phyloP scores from a whole-genome alignment of 2,329 filamentous ascomycete genomes.

The Aspergillus niger region DNA sequence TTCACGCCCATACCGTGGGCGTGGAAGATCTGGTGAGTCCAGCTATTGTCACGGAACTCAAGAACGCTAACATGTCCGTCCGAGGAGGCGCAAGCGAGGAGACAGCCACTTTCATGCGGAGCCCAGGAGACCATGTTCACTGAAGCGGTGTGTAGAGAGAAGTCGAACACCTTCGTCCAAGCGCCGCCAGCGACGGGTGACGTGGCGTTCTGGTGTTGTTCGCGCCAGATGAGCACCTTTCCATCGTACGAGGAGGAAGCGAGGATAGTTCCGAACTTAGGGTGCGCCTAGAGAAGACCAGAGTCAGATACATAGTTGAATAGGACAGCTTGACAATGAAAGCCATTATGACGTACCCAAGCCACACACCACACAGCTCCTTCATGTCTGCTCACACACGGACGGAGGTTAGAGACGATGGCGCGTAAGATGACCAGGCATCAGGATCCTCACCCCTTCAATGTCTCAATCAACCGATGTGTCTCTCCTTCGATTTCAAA shows the following conservation, averaged over 20 bases:
- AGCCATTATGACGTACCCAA: constrained; percentile 60
- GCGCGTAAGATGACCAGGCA: background rate
- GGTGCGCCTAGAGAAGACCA: constrained; percentile 67
- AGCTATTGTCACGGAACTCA: constrained; percentile 95
- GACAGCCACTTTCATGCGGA: constrained; percentile 92
- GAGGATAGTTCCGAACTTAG: constrained; percentile 97
- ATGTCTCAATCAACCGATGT: constrained; percentile 85
- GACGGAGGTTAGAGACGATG: background rate
- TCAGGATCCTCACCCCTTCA: constrained; percentile 73
- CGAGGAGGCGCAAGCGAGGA: constrained; percentile 90
- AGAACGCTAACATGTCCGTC: constrained; percentile 92
- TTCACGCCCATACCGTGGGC: constrained; percentile 95
- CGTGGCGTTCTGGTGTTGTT: constrained; percentile 58
- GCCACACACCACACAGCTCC: constrained; percentile 97
- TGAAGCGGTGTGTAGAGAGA: constrained; percentile 88
- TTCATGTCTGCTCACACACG: constrained; percentile 69
- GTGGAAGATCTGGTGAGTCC: constrained; percentile 84
- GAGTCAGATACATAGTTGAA: background rate
- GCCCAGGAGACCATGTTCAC: constrained; percentile 98
- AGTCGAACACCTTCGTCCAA: constrained; percentile 90
- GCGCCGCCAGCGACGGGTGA: constrained; percentile 52
- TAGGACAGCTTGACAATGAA: background rate
- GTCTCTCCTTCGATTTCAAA: constrained; percentile 95
- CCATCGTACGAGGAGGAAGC: constrained; percentile 95
- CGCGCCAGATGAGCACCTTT: constrained; percentile 98